These are phyloP conservation scores for Mortierella alpina DNA, from an alignment of 192 early-diverging fungal genomes.

Conservation along the genomic window DNA sequence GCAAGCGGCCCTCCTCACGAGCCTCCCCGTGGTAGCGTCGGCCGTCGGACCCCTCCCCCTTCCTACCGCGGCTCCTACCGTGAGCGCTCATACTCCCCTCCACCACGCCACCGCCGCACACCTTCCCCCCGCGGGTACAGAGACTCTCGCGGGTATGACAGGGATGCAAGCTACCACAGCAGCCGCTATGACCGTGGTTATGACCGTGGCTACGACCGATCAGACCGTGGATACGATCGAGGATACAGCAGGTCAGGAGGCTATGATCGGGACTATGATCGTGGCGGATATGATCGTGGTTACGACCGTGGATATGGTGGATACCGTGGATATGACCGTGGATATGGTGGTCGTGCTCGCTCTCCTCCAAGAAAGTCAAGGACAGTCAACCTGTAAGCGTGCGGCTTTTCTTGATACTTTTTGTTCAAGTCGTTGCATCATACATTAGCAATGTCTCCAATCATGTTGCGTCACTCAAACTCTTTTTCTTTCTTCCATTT, in stretches of 20 bases:
- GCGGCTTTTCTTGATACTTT: neutral
- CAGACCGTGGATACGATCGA: conserved; percentile 32
- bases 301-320: conserved; percentile 18
- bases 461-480: conserved; percentile 1
- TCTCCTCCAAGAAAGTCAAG: conserved; percentile 60
- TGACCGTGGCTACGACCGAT: conserved; percentile 44
- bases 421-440: neutral
- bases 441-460: neutral
- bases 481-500: neutral
- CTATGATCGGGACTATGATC: conserved; percentile 48
- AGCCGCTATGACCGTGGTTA: conserved; percentile 41
- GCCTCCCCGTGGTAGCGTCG: conserved; percentile 12
- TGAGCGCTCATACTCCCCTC: conserved; percentile 55
- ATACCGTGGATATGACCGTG: conserved; percentile 45
- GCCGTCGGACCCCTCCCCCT: conserved; percentile 27
- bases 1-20: conserved; percentile 20
- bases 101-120: conserved; percentile 46
- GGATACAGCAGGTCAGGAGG: conserved; percentile 5
- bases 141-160: conserved; percentile 43
- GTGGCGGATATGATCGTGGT: conserved; percentile 28
- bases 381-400: conserved; percentile 58
- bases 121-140: conserved; percentile 55
- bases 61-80: conserved; percentile 30
- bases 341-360: conserved; percentile 55
- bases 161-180: conserved; percentile 32